These are phyloP conservation scores for Casaregolazyma suthepensis DNA, from an alignment of 1,139 yeast genomes.

Conservation along the genomic window DNA sequence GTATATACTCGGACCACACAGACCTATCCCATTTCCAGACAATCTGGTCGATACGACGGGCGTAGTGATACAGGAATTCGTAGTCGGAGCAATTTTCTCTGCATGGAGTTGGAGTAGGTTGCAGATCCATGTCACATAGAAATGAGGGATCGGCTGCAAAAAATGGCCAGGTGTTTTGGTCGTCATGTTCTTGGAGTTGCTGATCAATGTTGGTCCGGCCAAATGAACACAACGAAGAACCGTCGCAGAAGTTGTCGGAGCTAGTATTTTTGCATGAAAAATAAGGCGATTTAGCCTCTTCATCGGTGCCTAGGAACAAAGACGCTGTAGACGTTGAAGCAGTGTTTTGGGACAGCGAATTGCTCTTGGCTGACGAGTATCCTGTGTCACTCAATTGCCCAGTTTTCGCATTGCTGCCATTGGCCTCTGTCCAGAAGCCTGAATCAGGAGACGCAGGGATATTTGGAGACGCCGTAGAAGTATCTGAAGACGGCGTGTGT, in stretches of 20 bases:
- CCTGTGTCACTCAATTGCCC: not conserved
- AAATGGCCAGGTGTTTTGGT: not conserved
- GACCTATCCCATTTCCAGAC: not conserved
- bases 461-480: not conserved
- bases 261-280: not conserved
- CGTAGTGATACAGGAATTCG: not conserved
- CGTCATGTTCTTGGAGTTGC: not conserved
- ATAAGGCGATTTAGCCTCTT: not conserved
- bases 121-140: not conserved
- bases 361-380: not conserved
- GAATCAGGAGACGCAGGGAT: not conserved
- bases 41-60: not conserved
- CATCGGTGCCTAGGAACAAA: not conserved
- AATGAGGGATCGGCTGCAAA: not conserved
- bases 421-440: not conserved
- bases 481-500: not conserved
- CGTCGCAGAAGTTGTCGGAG: not conserved
- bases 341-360: not conserved
- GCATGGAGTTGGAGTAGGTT: not conserved
- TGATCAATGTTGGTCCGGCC: not conserved
- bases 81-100: not conserved
- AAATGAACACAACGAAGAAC: not conserved
- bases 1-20: conserved; percentile 13
- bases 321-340: not conserved
- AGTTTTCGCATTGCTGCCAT: not conserved